Conservation (phyloP, 805 yeast genomes). For the Yarrowia hollandica region DNA sequence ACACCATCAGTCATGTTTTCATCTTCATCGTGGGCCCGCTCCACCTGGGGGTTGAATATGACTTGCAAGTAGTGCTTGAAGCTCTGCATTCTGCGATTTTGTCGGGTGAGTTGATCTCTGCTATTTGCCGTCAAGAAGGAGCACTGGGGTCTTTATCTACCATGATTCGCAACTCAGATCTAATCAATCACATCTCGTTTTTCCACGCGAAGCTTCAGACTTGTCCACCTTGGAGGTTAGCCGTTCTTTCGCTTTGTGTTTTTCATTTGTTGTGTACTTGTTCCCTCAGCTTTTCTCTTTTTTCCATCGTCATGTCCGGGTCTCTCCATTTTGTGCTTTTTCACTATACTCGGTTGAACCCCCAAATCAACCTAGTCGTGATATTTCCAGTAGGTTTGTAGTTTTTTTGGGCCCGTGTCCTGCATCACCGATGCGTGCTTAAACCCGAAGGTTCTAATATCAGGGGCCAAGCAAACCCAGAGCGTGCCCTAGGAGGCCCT, state of each 20-base stretch:
- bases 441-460: neutral
- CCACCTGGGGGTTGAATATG: neutral
- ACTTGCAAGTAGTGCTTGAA: neutral
- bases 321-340: too few species aligned
- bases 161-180: neutral
- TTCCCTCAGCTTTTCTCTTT: neutral
- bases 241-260: neutral
- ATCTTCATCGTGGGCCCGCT: neutral
- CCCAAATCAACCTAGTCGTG: neutral
- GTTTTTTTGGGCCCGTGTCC: neutral
- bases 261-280: neutral
- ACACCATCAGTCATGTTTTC: neutral
- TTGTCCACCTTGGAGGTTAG: neutral
- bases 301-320: neutral
- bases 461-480: constrained; percentile 2
- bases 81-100: neutral
- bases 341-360: neutral
- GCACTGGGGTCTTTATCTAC: neutral
- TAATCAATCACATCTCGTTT: constrained; percentile 5
- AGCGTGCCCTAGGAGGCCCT: too few species aligned
- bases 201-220: neutral
- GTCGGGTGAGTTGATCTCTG: too few species aligned
- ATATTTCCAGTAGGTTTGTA: constrained; percentile 15
- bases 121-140: too few species aligned
- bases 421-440: neutral